phyloP scores from a whole-genome alignment of 1,284 basidiomycete genomes.

The Heterobasidion parviporum region DNA sequence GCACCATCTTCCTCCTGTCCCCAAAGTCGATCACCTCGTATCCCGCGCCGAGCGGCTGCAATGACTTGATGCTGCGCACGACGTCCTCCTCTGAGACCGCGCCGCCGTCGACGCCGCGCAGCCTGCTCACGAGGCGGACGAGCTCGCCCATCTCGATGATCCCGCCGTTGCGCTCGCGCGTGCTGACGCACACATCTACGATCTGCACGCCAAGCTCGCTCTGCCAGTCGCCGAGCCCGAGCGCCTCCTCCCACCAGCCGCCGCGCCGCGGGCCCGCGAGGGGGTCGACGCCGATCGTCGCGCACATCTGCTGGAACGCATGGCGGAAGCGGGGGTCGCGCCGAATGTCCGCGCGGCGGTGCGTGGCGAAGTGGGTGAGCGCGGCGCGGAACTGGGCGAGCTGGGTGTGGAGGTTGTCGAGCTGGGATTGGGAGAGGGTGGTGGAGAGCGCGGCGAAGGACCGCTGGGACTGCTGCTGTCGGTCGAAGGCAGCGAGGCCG shows the following conservation, averaged over 20 bases:
- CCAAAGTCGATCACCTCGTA: conserved; percentile 78
- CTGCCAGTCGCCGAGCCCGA: conserved; percentile 90
- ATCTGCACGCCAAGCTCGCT: conserved; percentile 96
- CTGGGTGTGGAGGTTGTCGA: conserved; percentile 75
- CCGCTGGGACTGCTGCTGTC: conserved; percentile 62
- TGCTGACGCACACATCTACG: conserved; percentile 92
- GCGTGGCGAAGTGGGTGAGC: conserved; percentile 54
- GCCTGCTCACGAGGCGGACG: conserved; percentile 65
- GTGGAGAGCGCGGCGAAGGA: conserved; percentile 79
- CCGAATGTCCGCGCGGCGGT: conserved; percentile 81
- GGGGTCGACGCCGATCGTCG: conserved; percentile 91
- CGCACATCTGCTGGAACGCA: conserved; percentile 95
- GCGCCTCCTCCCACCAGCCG: conserved; percentile 85
- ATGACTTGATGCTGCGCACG: conserved; percentile 76
- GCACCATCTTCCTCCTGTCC: conserved; percentile 56
- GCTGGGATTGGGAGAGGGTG: conserved; percentile 69
- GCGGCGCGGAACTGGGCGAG: conserved; percentile 26
- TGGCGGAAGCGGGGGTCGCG: conserved; percentile 84
- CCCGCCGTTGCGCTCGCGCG: conserved; percentile 84
- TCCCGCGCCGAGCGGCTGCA: conserved; percentile 83
- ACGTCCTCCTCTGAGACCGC: conserved; percentile 81
- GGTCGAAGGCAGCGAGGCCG: conserved; percentile 69
- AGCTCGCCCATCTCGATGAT: conserved; percentile 87
- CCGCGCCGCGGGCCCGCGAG: conserved; percentile 78
- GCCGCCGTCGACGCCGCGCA: conserved; percentile 48